Conservation (phyloP, 768 basidiomycete genomes). For the Naematelia aurantialba region DNA sequence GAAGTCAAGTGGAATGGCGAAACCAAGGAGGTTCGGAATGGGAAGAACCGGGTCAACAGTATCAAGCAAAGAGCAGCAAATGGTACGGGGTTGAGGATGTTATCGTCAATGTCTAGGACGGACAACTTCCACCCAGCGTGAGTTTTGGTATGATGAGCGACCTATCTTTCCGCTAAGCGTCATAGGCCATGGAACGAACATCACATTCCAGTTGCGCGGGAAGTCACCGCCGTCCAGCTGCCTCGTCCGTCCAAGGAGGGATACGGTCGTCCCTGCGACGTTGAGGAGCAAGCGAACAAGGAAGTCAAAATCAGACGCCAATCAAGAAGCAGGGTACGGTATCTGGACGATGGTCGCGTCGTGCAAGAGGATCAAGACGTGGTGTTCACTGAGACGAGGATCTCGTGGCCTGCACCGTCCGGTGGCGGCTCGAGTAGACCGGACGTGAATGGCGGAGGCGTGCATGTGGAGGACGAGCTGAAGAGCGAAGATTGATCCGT, state of each 20-base stretch:
- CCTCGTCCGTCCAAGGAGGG: neutral
- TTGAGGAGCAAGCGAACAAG: conserved; percentile 1
- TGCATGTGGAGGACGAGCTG: neutral
- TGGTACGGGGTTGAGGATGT: conserved; percentile 2
- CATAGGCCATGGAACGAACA: conserved; percentile 12
- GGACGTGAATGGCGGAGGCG: neutral
- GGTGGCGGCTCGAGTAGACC: neutral
- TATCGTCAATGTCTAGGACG: conserved; percentile 4
- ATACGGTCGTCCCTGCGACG: neutral
- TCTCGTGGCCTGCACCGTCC: conserved; percentile 14
- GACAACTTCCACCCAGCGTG: conserved; percentile 24
- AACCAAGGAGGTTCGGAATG: conserved; percentile 2
- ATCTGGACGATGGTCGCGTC: conserved; percentile 16
- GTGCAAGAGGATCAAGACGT: conserved; percentile 24
- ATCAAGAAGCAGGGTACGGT: conserved; percentile 11
- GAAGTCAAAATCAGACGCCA: conserved; percentile 14
- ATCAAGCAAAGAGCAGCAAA: neutral
- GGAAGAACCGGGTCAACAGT: neutral
- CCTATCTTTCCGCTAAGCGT: neutral
- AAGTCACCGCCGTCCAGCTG: neutral
- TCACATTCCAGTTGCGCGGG: neutral
- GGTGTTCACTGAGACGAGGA: conserved; percentile 20
- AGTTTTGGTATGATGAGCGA: neutral
- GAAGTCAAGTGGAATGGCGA: conserved; percentile 6
- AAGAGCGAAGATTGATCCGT: neutral